Percentiles rank a stretch among this genome's conserved stretches.
Evolutionary conservation across 179 eudicot genomes (phyloP).

Genomic region (Beta macrorhiza): DNA sequence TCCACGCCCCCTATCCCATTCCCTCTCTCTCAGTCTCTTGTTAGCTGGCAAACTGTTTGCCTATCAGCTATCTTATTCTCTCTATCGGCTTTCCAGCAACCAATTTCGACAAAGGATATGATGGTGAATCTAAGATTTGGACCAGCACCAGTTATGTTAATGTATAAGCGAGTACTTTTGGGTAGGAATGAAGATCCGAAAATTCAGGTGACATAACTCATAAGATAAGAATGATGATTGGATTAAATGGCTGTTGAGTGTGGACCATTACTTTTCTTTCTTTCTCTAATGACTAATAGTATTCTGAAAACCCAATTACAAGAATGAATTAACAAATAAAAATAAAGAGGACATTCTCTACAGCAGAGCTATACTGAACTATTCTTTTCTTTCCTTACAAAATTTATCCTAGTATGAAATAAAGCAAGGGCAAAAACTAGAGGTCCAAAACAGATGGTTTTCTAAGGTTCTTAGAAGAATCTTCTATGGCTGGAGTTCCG

Average conservation of each 20-base stretch:
- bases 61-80: too few species aligned
- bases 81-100: neutral
- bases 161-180: neutral
- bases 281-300: neutral
- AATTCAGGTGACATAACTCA: constrained; percentile 1
- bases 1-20: too few species aligned
- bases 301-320: neutral
- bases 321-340: neutral
- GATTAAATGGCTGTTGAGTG: neutral
- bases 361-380: too few species aligned
- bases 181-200: neutral
- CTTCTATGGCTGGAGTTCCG: neutral
- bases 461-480: neutral
- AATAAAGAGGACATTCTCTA: too few species aligned
- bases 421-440: neutral
- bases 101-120: too few species aligned
- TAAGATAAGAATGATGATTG: constrained; percentile 16
- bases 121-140: too few species aligned
- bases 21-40: too few species aligned
- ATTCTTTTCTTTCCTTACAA: neutral
- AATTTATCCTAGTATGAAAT: neutral
- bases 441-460: neutral
- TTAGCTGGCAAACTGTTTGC: too few species aligned
- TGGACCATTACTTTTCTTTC: constrained; percentile 14
- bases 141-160: too few species aligned